Conservation (phyloP, 176 grass and related monocot genomes). For the Chloris gayana region DNA sequence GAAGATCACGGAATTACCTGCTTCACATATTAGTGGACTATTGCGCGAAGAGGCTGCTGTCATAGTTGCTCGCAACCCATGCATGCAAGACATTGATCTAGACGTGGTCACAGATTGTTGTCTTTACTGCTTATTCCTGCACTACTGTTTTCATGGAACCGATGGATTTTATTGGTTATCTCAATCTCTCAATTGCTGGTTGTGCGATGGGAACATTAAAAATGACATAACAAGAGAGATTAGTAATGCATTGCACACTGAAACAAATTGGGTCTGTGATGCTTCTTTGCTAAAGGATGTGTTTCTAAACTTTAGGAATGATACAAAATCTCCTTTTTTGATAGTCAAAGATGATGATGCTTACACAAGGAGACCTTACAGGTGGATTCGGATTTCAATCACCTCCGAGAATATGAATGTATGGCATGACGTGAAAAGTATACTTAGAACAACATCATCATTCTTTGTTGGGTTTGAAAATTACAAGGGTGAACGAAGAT, state of each 20-base stretch:
- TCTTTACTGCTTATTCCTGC: not conserved
- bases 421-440: not conserved
- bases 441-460: not conserved
- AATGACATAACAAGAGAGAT: not conserved
- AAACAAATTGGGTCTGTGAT: conserved; percentile 6
- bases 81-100: not conserved
- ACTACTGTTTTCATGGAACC: not conserved
- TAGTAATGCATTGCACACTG: not conserved
- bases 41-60: not conserved
- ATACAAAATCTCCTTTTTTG: not conserved
- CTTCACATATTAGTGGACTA: not conserved
- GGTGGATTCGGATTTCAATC: not conserved
- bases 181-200: not conserved
- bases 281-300: not conserved
- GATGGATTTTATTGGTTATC: not conserved
- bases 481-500: not conserved
- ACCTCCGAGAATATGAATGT: not conserved
- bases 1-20: not conserved
- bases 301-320: not conserved
- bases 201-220: conserved; percentile 2
- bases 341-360: not conserved
- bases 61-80: not conserved
- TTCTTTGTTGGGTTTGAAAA: not conserved
- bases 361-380: not conserved
- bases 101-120: not conserved